Evolutionary conservation across 805 yeast genomes (phyloP), one percentile per base, ranked within the genome.

Genomic region (Nakazawaea molendinolei): DNA sequence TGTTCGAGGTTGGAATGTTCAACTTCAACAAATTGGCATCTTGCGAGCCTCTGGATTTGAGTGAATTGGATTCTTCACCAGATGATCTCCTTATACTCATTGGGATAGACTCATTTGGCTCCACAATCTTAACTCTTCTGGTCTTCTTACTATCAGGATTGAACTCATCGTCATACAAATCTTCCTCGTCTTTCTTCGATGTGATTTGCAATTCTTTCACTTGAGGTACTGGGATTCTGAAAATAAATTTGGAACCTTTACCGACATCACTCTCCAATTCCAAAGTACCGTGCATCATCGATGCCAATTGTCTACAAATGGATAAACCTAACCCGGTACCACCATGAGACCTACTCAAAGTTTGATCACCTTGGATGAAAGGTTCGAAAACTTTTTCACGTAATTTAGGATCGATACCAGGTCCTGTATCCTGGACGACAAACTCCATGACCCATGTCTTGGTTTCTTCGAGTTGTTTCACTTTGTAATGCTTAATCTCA

Each of bases 311-410:
- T 41, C 86, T 69, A 59, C 97, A 92, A 50, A 90, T 90, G 1
- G 79, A 70, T 29, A 90, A 69, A 1, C 98, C 98, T 32, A 90
- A 65, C 2, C 97, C 98, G 0, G 97, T 92, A 46, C 98, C 98
- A 40, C 97, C 97, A 52, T 83, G 80, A 39, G 89, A 85, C 51
- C 95, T 70, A 5, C 95, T 84, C 19, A 86, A 65, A 0, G 96
- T 86, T 56, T 87, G 95, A 52, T 90, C 97, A 36, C 97, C 98
- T 61, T 90, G 98, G 14, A 89, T 87, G 63, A 90, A 90, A 1
- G 97, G 97, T 50, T 92, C 97, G 56, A 90, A 90, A 1, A 90
- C 94, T 42, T 82, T 76, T 29, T 77, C 77, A 50, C 85, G 96
- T 37, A 87, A 58, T 1, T 79, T 76, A 10, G 80, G 77, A 27